A percentile compares a stretch with the other conserved stretches of the same genome.
Evolutionary conservation across 129 eudicot genomes (phyloP).

Genomic region (Flaveria sonorensis): DNA sequence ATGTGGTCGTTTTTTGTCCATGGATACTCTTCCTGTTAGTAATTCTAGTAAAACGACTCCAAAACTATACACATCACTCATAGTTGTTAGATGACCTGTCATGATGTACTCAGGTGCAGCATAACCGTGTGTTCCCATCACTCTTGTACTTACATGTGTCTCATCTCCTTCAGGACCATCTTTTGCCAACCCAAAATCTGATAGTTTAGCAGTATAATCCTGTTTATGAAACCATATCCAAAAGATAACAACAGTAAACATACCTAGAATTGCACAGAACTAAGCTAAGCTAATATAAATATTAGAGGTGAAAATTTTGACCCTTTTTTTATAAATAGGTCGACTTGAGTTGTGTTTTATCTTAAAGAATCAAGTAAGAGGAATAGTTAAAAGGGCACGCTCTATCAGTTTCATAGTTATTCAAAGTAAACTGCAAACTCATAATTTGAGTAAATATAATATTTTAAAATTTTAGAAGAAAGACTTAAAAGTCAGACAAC

Average conservation of each 20-base stretch:
- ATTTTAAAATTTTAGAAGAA: no score
- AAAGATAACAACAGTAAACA: slow-evolving; percentile 14
- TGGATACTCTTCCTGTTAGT: slow-evolving; percentile 49
- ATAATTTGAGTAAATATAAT: no score
- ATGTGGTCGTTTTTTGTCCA: slow-evolving; percentile 56
- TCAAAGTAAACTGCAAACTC: no score
- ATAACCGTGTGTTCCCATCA: slow-evolving; percentile 88
- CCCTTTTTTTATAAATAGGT: no score
- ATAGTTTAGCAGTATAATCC: slow-evolving; percentile 76
- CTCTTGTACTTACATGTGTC: slow-evolving; percentile 73
- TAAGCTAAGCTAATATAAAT: background rate
- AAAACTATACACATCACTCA: slow-evolving; percentile 59
- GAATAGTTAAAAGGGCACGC: no score
- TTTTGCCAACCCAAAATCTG: slow-evolving; percentile 89
- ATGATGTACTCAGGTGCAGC: slow-evolving; percentile 91
- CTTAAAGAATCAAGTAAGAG: no score
- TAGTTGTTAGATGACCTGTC: slow-evolving; percentile 72
- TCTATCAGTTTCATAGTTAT: no score
- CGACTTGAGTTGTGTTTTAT: background rate
- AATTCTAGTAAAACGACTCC: slow-evolving; percentile 60
- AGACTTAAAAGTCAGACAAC: no score
- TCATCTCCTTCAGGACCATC: slow-evolving; percentile 90
- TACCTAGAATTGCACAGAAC: slow-evolving; percentile 9
- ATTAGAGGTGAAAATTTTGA: no score
- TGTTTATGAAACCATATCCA: slow-evolving; percentile 19